Evolutionary conservation across 2,329 filamentous ascomycete species (phyloP).

Genomic region (Apiospora phragmitis): DNA sequence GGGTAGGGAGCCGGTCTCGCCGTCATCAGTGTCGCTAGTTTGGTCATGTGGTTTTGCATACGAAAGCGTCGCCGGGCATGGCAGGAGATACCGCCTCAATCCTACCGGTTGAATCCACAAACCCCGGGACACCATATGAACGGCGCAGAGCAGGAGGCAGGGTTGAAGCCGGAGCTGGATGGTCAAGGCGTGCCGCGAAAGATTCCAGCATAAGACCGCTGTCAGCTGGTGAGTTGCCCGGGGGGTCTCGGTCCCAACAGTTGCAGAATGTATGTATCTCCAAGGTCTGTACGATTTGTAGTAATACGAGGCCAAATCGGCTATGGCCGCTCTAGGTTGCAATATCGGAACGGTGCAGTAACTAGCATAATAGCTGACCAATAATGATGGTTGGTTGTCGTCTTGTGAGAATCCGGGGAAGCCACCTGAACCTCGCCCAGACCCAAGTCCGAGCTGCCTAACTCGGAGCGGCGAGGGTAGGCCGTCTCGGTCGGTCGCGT

Average conservation of each 20-base stretch:
- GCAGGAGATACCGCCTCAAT: neutral
- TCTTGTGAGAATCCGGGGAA: neutral
- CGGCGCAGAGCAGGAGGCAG: neutral
- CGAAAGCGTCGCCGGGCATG: neutral
- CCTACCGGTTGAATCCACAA: neutral
- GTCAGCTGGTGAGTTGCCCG: neutral
- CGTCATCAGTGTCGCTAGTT: neutral
- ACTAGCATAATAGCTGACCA: neutral
- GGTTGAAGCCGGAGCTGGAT: neutral
- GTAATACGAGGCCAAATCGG: neutral
- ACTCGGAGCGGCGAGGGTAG: neutral
- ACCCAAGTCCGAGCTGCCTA: neutral
- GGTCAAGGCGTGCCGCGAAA: neutral
- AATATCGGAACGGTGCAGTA: neutral
- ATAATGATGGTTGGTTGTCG: neutral
- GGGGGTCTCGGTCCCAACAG: no score
- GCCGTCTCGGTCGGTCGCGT: neutral
- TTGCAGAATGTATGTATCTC: neutral
- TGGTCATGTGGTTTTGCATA: neutral
- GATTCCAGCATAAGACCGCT: neutral
- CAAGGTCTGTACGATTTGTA: neutral
- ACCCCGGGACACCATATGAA: neutral
- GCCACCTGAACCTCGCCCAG: neutral
- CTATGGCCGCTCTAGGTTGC: neutral
- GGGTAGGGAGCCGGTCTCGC: neutral